Conservation (phyloP, 805 yeast species). For the Kluyveromyces aestuarii region DNA sequence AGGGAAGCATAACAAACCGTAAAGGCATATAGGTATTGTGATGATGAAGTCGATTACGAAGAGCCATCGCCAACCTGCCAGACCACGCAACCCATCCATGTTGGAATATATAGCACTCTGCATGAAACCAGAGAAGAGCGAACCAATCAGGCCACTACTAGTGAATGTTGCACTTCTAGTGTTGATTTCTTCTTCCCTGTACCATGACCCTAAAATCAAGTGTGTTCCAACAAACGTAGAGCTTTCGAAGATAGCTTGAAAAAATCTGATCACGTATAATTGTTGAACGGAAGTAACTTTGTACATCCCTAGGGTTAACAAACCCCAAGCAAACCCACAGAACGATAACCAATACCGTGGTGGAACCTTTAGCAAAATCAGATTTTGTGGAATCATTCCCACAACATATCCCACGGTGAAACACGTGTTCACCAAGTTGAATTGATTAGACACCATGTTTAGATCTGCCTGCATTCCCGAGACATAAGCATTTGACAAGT, state of each 20-base stretch:
- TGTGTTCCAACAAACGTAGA: constrained; percentile 44
- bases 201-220: constrained; percentile 42
- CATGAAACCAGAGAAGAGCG: constrained; percentile 41
- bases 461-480: constrained; percentile 51
- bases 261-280: constrained; percentile 44
- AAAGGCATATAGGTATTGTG: constrained; percentile 42
- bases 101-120: constrained; percentile 40
- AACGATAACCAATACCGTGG: constrained; percentile 45
- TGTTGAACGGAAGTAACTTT: constrained; percentile 36
- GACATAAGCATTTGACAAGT: constrained; percentile 45
- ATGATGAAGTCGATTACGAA: constrained; percentile 48
- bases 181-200: constrained; percentile 35
- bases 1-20: constrained; percentile 44
- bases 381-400: constrained; percentile 48
- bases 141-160: constrained; percentile 41
- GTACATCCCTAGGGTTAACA: constrained; percentile 40
- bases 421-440: constrained; percentile 41
- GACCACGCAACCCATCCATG: constrained; percentile 36
- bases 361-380: constrained; percentile 38
- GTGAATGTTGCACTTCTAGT: constrained; percentile 45
- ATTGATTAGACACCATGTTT: constrained; percentile 36
- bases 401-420: constrained; percentile 49
- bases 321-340: constrained; percentile 44
- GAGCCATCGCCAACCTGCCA: constrained; percentile 55
- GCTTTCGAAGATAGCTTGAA: constrained; percentile 49